Percentiles rank a stretch among this genome's conserved stretches.
These are phyloP conservation scores for Heterococcus sp. DNA, from an alignment of 108 stramenopile species.

Conservation along the genomic window DNA sequence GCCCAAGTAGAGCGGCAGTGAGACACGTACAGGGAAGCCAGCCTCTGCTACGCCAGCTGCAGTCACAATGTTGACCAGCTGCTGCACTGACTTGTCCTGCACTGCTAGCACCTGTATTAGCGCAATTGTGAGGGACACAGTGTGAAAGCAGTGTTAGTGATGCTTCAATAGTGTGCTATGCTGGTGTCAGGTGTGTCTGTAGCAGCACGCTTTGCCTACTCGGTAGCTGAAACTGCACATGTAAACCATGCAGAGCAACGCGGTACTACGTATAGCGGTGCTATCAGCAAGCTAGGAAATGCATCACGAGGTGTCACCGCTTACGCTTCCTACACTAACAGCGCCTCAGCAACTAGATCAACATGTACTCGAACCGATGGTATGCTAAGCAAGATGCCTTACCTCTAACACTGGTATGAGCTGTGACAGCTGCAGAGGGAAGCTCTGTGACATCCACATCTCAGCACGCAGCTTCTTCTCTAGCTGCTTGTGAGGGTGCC, in stretches of 20 bases:
- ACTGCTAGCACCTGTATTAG: neutral
- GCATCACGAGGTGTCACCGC: neutral
- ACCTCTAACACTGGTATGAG: conserved; percentile 22
- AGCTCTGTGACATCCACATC: conserved; percentile 40
- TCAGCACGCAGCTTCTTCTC: neutral
- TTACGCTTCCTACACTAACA: neutral
- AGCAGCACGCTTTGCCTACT: neutral
- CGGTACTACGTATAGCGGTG: neutral
- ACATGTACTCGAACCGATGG: neutral
- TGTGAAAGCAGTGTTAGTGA: neutral
- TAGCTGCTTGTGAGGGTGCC: neutral
- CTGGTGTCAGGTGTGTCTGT: neutral
- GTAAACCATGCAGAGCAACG: too few species aligned
- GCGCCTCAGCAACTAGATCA: neutral
- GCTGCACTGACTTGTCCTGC: conserved; percentile 33
- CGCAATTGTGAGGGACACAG: neutral
- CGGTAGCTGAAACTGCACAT: neutral
- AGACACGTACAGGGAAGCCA: conserved; percentile 37
- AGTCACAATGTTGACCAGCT: conserved; percentile 31
- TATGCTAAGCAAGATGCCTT: neutral
- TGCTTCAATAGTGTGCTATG: neutral
- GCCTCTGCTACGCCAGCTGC: conserved; percentile 35
- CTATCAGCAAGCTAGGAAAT: neutral
- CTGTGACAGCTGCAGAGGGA: conserved; percentile 29
- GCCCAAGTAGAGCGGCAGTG: conserved; percentile 40